phyloP scores from a whole-genome alignment of 345 rosid species.

The Melastoma malabathricum region DNA sequence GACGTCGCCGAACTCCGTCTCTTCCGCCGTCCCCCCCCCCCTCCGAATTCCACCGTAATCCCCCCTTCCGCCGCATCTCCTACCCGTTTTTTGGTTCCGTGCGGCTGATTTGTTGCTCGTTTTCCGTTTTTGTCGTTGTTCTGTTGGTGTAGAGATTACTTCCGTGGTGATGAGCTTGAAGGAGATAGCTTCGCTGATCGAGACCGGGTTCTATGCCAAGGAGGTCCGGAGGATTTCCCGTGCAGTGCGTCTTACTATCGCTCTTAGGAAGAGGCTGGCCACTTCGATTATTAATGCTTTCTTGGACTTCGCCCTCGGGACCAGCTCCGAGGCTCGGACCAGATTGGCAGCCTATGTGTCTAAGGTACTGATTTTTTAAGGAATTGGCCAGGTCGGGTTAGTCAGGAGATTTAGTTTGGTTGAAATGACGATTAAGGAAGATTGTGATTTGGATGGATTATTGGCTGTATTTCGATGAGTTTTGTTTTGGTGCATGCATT shows the following conservation, averaged over 20 bases:
- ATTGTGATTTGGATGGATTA: too few species aligned
- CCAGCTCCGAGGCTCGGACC: slow-evolving; percentile 48
- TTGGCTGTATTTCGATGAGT: background rate
- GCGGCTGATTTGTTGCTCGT: too few species aligned
- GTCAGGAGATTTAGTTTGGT: too few species aligned
- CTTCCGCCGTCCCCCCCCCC: slow-evolving; percentile 46
- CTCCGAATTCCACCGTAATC: slow-evolving; percentile 46
- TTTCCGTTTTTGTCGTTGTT: slow-evolving; percentile 1
- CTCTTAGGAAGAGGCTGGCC: slow-evolving; percentile 49
- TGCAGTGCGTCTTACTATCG: slow-evolving; percentile 54
- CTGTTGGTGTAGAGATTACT: background rate
- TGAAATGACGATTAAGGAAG: too few species aligned
- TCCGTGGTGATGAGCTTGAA: slow-evolving; percentile 35
- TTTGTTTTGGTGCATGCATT: too few species aligned
- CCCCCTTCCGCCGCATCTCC: background rate
- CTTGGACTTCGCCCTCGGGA: slow-evolving; percentile 44
- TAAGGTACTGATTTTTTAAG: slow-evolving; percentile 22
- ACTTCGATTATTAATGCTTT: slow-evolving; percentile 35
- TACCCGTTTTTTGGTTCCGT: too few species aligned
- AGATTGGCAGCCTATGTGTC: slow-evolving; percentile 45
- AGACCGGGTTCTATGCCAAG: slow-evolving; percentile 49
- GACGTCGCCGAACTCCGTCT: slow-evolving; percentile 34
- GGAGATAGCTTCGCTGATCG: slow-evolving; percentile 58
- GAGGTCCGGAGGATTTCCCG: slow-evolving; percentile 65
- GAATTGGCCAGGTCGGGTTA: too few species aligned